These are phyloP conservation scores for Penicillium sclerotiorum DNA, from an alignment of 2,329 filamentous ascomycete species.

Conservation along the genomic window DNA sequence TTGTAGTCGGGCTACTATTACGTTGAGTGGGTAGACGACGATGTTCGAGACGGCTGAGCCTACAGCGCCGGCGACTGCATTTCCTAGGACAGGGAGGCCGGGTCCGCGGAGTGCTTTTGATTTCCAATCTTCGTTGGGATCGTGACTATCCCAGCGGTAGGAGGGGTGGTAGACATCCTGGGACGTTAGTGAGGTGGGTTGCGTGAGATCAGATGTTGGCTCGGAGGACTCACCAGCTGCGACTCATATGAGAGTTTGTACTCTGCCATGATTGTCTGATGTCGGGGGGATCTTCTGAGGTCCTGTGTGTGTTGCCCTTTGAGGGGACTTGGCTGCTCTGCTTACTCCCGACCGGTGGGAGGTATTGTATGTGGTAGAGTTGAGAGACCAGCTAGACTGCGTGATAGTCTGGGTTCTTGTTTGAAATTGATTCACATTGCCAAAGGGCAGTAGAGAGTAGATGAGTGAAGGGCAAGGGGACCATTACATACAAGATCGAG, in stretches of 20 bases:
- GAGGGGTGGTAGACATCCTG: slow-evolving; percentile 50
- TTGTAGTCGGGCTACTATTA: slow-evolving; percentile 80
- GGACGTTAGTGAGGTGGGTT: not conserved
- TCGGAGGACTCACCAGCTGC: slow-evolving; percentile 21
- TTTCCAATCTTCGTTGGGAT: slow-evolving; percentile 34
- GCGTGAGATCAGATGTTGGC: not conserved
- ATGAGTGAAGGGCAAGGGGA: not conserved
- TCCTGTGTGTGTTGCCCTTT: too few relatives aligned
- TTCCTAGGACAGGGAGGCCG: slow-evolving; percentile 72
- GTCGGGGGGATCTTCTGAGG: too few relatives aligned
- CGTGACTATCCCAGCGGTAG: slow-evolving; percentile 41
- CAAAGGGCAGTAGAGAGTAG: not conserved
- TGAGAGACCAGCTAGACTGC: too few relatives aligned
- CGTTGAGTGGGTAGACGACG: slow-evolving; percentile 76
- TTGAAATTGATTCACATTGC: not conserved
- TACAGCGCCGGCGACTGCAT: slow-evolving; percentile 76
- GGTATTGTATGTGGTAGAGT: too few relatives aligned
- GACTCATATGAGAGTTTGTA: slow-evolving; percentile 66
- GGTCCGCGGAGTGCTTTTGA: slow-evolving; percentile 38
- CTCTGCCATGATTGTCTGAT: slow-evolving; percentile 66
- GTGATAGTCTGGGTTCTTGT: not conserved
- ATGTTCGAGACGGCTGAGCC: slow-evolving; percentile 80
- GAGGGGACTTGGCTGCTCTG: not conserved
- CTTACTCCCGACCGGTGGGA: slow-evolving; percentile 1
- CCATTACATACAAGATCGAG: not conserved